phyloP scores from a whole-genome alignment of 129 eudicot genomes.

The Flaveria linearis region DNA sequence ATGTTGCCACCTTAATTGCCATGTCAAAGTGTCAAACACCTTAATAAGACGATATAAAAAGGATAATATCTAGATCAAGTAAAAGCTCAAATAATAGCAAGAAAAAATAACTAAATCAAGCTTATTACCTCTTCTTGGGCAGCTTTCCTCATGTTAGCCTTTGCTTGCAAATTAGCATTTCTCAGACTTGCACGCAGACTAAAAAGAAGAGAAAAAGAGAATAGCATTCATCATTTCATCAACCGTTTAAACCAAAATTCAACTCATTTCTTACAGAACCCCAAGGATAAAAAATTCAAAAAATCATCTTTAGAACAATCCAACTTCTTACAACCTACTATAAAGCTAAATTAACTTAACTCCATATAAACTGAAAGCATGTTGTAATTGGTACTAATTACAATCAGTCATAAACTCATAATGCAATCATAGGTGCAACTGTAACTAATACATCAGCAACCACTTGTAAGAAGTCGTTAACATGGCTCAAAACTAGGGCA shows the following conservation, averaged over 20 bases:
- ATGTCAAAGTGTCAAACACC: neutral
- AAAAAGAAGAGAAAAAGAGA: conserved; percentile 20
- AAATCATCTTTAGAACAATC: neutral
- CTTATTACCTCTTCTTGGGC: too few species aligned
- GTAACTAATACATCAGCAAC: neutral
- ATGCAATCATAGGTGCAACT: neutral
- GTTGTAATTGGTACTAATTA: neutral
- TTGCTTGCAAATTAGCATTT: conserved; percentile 92
- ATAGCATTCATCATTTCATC: neutral
- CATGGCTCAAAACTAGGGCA: neutral
- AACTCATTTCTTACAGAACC: neutral
- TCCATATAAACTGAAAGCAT: neutral
- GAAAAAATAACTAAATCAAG: too few species aligned
- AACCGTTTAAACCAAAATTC: neutral
- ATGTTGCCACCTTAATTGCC: neutral
- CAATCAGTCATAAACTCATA: neutral
- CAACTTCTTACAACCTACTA: neutral
- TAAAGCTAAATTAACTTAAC: neutral
- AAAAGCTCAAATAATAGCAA: too few species aligned
- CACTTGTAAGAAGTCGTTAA: neutral
- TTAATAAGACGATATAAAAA: neutral
- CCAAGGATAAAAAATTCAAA: too few species aligned
- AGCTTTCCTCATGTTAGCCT: conserved; percentile 82
- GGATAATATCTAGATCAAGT: conserved; percentile 4
- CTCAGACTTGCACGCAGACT: conserved; percentile 74